Base-by-base conservation (phyloP, 2,329 filamentous ascomycete genomes). In the Cytospora leucostoma region DNA sequence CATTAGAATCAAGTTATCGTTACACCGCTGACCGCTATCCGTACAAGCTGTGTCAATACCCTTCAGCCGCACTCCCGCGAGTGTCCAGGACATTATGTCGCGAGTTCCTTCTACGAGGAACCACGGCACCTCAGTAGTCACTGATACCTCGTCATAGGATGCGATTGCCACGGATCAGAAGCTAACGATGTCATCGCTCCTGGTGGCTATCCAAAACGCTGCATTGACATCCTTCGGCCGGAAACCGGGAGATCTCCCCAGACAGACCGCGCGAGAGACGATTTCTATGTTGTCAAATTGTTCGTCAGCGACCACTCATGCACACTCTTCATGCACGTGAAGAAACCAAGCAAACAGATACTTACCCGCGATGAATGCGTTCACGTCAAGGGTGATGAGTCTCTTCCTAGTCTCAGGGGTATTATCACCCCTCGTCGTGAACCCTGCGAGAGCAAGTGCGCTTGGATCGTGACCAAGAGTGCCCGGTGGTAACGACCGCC, bases 191-290 rank as follows among this genome's bases (percentile, higher is more conserved):
- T 17, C 38, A 37, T 53, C 62, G 35, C 32, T 63, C 38, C 57
- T 62, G 7, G 53, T 56, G 12, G 60, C 64, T 37, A 51, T 63
- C 69, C 71, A 70, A 56, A 74, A 72, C 21, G 74, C 71, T 7
- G 62, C 51, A 38, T 75, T 71, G 17, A 76, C 69, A 49, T 74
- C 72, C 15, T 49, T 34, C 19, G 65, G 65, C 15, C 69, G 69
- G 57, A 75, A 71, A 0, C 73, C 74, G 2, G 74, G 73, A 4
- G 72, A 66, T 35, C 71, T 65, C 1, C 73, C 74, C 0, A 76
- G 65, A 60, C 74, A 76, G 0, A 69, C 70, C 1, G 63, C 70
- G 1, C 70, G 66, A 1, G 62, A 40, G 4, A 68, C 68, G n/a
- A 76, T 59, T 65, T 74, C 74, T 74, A 59, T 27, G n/a, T 17